Evolutionary conservation across 2,329 filamentous ascomycete genomes (phyloP).

Genomic region (Pseudonectria buxi): DNA sequence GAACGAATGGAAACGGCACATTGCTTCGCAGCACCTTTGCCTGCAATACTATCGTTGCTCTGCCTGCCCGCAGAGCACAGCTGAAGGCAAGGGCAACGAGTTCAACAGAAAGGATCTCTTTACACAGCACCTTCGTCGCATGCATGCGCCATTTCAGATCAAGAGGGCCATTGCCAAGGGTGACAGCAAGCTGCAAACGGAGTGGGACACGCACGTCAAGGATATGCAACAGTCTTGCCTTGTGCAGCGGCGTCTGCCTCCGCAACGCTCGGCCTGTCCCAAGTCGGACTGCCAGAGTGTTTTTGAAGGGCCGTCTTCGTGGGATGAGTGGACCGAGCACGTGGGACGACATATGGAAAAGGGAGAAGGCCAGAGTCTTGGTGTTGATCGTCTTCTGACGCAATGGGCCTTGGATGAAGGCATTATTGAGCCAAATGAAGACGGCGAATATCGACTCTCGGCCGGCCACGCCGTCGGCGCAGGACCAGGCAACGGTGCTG

Average conservation of each 20-base stretch:
- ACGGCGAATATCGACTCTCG: conserved; percentile 50
- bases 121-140: conserved; percentile 85
- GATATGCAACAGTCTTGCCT: conserved; percentile 70
- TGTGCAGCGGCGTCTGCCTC: conserved; percentile 60
- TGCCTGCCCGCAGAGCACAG: conserved; percentile 46
- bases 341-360: conserved; percentile 85
- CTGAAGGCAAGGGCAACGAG: conserved; percentile 55
- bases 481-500: conserved; percentile 11
- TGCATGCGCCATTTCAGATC: conserved; percentile 72
- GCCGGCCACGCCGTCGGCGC: conserved; percentile 21
- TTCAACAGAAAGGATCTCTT: conserved; percentile 97
- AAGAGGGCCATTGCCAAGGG: conserved; percentile 50
- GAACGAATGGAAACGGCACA: conserved; percentile 97
- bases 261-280: conserved; percentile 63
- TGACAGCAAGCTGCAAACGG: conserved; percentile 51
- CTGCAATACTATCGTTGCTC: conserved; percentile 60
- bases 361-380: conserved; percentile 50
- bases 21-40: conserved; percentile 81
- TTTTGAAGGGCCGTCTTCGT: conserved; percentile 67
- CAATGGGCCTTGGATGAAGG: conserved; percentile 57
- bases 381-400: conserved; percentile 51
- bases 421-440: conserved; percentile 53
- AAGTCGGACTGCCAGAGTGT: conserved; percentile 62
- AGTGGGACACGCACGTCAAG: conserved; percentile 61
- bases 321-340: conserved; percentile 91